Evolutionary conservation across 1,284 basidiomycete species (phyloP).

Genomic region (Sporisorium graminicola): DNA sequence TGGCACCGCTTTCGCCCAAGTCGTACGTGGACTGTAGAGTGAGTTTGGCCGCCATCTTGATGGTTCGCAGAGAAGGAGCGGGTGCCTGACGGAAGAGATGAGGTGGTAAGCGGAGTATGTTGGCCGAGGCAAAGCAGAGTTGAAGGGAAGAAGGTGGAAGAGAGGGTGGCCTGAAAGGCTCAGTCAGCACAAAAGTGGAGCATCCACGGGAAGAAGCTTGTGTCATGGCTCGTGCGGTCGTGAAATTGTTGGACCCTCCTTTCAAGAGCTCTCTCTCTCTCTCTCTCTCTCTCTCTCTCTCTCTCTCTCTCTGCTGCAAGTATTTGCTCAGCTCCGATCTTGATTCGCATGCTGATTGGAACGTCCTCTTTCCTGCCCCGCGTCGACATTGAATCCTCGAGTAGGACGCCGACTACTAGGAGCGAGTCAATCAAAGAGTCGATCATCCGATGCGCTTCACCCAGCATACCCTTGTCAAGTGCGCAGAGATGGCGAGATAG

Average conservation of each 20-base stretch:
- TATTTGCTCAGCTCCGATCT: conserved; percentile 30
- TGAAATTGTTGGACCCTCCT: conserved; percentile 28
- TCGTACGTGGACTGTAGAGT: conserved; percentile 34
- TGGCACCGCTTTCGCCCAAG: conserved; percentile 28
- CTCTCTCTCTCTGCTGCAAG: conserved; percentile 6
- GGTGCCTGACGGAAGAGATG: not conserved
- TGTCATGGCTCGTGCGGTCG: not conserved
- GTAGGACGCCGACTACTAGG: not conserved
- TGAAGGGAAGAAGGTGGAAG: not conserved
- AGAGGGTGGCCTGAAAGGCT: not conserved
- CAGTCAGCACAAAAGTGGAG: not conserved
- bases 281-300: not conserved
- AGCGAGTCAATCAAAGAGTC: not conserved
- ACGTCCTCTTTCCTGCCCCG: not conserved
- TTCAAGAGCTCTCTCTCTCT: not conserved
- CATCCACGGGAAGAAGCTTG: not conserved
- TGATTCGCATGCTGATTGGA: conserved; percentile 6
- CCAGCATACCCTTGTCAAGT: not conserved
- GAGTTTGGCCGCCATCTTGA: conserved; percentile 29
- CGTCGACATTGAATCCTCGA: not conserved
- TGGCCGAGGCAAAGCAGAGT: not conserved
- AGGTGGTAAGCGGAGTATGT: conserved; percentile 12
- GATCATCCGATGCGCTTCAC: not conserved
- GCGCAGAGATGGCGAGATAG: no score
- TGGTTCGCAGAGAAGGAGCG: not conserved